Evolutionary conservation across 2,329 filamentous ascomycete genomes (phyloP), one percentile per base, ranked within the genome.

Genomic region (Monilinia aucupariae): DNA sequence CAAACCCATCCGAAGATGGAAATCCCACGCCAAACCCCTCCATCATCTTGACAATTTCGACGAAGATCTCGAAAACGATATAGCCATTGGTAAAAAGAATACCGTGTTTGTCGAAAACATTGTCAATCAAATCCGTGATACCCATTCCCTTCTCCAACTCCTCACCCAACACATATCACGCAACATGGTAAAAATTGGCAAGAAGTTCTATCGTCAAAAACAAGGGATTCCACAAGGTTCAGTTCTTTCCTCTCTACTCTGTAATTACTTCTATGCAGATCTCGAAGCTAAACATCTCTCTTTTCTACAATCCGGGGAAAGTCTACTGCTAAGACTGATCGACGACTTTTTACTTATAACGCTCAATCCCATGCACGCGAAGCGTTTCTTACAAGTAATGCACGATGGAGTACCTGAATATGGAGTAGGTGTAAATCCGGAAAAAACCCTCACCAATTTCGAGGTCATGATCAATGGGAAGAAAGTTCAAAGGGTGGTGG

Each of bases 281-380:
- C 82, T 97, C 1, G 94, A 99, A 75, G 76, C 76, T 8, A 80
- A 85, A 32, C 78, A 87, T 17, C 78, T 97, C 2, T 73, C 71
- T 0, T 97, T 97, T 71, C 76, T 94, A 2, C 69, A 79, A 20
- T 71, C 76, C 0, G 72, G 76, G 6, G 78, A 87, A 41, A 87
- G 83, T 55, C 75, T 97, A 3, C 79, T 99, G 9, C 75, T 97
- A 59, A 83, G 94, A 20, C 81, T 97, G 12, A 90, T 96, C 49
- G 94, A 99, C 69, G 94, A 99, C 71, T 99, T 97, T 69, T 79
- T 97, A 5, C 83, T 99, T 52, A 87, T 99, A 70, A 96, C 90
- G 0, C 85, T 86, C 0, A 81, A 90, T 55, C 78, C 76, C 60
- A 68, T 74, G 9, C 85, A 92, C 70, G 93, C 91, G 0, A 79